A percentile compares a stretch with the other conserved stretches of the same genome.
Conservation (phyloP, 139 green algal genomes). For the Auxenochlorella pyrenoidosa region DNA sequence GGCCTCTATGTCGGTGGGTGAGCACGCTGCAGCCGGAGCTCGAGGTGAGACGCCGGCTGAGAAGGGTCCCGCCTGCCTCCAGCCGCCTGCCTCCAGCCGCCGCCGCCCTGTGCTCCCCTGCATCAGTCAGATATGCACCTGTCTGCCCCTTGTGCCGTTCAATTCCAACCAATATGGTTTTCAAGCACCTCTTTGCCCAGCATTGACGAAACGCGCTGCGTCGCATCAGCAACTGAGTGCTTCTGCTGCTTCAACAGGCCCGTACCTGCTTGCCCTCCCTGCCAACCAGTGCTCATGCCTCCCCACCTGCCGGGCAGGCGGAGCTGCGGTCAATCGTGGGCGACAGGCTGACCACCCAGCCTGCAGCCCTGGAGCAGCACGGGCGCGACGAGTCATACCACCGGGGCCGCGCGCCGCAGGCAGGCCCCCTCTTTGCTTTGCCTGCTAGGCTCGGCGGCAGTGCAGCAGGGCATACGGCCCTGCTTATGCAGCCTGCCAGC, state of each 20-base stretch:
- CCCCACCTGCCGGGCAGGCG: neutral
- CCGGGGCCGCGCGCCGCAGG: slow-evolving; percentile 36
- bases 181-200: neutral
- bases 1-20: neutral
- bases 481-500: no score
- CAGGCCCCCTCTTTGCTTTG: no score
- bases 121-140: no score
- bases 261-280: no score
- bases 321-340: slow-evolving; percentile 12
- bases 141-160: no score
- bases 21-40: neutral
- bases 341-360: slow-evolving; percentile 15
- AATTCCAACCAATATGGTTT: no score
- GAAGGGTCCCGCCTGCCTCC: neutral
- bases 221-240: neutral
- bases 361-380: slow-evolving; percentile 54
- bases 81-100: neutral
- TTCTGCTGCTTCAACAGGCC: neutral
- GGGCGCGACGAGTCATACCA: slow-evolving; percentile 63
- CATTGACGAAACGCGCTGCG: no score
- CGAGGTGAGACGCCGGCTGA: neutral
- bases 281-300: no score
- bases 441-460: no score
- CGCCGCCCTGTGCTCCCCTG: no score
- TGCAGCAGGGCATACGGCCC: no score